Percentiles rank a stretch among this genome's conserved stretches.
Evolutionary conservation across 2,329 filamentous ascomycete species (phyloP).

Genomic region (Waltergamsia citrina): DNA sequence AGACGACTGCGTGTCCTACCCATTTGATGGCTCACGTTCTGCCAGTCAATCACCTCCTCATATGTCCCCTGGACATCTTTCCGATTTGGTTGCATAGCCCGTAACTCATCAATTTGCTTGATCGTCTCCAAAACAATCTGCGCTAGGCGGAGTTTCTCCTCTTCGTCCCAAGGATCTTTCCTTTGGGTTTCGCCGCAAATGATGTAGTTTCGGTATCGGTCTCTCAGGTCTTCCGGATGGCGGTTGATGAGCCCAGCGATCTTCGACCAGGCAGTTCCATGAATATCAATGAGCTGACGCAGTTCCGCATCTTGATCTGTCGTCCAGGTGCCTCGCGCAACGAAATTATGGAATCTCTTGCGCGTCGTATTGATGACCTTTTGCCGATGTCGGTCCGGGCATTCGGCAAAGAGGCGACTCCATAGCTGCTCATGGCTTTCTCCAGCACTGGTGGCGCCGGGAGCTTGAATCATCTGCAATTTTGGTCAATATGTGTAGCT

Average conservation of each 20-base stretch:
- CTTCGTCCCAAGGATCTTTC: slow-evolving; percentile 47
- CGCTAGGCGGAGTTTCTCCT: slow-evolving; percentile 47
- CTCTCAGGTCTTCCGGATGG: slow-evolving; percentile 54
- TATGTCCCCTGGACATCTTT: slow-evolving; percentile 28
- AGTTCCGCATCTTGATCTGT: slow-evolving; percentile 25
- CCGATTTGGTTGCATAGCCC: slow-evolving; percentile 19
- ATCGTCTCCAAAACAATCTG: slow-evolving; percentile 44
- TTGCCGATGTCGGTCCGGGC: slow-evolving; percentile 39
- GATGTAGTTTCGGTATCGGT: slow-evolving; percentile 62
- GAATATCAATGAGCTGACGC: slow-evolving; percentile 19
- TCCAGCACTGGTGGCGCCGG: slow-evolving; percentile 23
- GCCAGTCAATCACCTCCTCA: slow-evolving; percentile 55
- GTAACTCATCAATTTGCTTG: slow-evolving; percentile 30
- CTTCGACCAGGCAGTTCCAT: slow-evolving; percentile 46
- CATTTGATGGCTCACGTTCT: slow-evolving; percentile 53
- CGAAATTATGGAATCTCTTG: slow-evolving; percentile 57
- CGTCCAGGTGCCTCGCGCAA: slow-evolving; percentile 38
- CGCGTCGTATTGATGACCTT: slow-evolving; percentile 48
- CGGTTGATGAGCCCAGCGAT: slow-evolving; percentile 57
- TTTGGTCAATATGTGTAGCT: slow-evolving; percentile 6
- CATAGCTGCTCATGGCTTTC: slow-evolving; percentile 35
- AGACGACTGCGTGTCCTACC: slow-evolving; percentile 50
- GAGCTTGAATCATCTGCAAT: slow-evolving; percentile 22
- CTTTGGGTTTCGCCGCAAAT: slow-evolving; percentile 44
- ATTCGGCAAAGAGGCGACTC: slow-evolving; percentile 34